phyloP scores from a whole-genome alignment of 2,329 filamentous ascomycete genomes.

The Fusarium succisae region DNA sequence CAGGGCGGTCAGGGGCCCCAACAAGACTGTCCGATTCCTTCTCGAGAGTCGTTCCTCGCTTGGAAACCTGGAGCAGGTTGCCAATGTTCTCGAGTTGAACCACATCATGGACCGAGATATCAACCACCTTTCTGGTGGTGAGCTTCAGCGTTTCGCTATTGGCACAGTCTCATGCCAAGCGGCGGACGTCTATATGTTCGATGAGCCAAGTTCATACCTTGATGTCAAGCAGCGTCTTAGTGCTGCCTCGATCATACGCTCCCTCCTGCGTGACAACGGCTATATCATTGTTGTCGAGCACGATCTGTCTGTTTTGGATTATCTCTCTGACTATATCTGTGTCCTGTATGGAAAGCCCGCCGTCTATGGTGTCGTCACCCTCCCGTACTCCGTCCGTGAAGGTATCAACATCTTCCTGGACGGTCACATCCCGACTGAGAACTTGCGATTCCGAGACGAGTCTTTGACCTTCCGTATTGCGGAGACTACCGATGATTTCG shows the following conservation, averaged over 20 bases:
- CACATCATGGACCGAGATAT: constrained; percentile 95
- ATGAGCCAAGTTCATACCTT: constrained; percentile 97
- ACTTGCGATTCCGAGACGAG: constrained; percentile 97
- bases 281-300: constrained; percentile 99
- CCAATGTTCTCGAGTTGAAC: constrained; percentile 84
- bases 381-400: constrained; percentile 95
- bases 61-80: constrained; percentile 82
- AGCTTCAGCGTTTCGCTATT: constrained; percentile 97
- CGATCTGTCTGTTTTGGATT: constrained; percentile 97
- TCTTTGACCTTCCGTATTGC: constrained; percentile 94
- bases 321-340: constrained; percentile 98
- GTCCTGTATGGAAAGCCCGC: constrained; percentile 96
- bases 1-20: constrained; percentile 83
- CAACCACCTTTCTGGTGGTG: constrained; percentile 90
- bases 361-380: constrained; percentile 96
- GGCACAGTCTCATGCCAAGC: constrained; percentile 95
- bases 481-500: constrained; percentile 88
- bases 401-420: constrained; percentile 99
- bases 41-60: constrained; percentile 81
- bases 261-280: constrained; percentile 85
- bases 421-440: constrained; percentile 97
- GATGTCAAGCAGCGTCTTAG: constrained; percentile 99
- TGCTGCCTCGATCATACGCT: constrained; percentile 91
- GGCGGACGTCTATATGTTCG: constrained; percentile 99
- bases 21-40: constrained; percentile 82